Base-by-base conservation (phyloP, 768 basidiomycete species). In the Baorangia bicolor region DNA sequence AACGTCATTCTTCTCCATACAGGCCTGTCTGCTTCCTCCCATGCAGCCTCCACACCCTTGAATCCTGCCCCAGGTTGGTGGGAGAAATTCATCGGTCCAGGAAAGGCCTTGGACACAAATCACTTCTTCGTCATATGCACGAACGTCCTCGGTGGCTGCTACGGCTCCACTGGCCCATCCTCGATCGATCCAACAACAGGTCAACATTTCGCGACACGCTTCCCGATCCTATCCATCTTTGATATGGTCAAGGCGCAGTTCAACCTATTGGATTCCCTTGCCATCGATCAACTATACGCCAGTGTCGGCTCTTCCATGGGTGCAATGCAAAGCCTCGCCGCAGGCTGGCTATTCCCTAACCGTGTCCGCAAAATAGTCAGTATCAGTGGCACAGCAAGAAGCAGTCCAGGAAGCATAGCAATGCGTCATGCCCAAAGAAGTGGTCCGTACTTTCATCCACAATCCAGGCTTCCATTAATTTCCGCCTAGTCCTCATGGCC, bases 181-280 rank as follows among this genome's bases (percentile, higher is more conserved):
- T 91, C 91, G 0, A 73, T 86, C 54, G 86, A 94, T 64, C 86
- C 88, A 1, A 69, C 77, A 0, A 86, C 86, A 0, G 82, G 83
- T 9, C 72, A 79, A 49, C 87, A 82, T 6, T 99, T 93, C 73
- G 97, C 88, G 2, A 98, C 96, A 1, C 78, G 81, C 37, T 98
- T 99, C 73, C 97, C 97, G 0, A 78, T 98, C 62, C 55, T 99
- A 20, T 91, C 90, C 38, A 86, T 99, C 45, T 97, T 98, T 66
- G 97, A 99, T 73, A 99, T 98, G 95, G 92, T 94, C 47, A 84
- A 85, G 37, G 96, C 94, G 3, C 97, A 98, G 72, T 94, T 95
- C 70, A 73, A 77, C 41, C 76, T 99, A 7, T 75, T 99, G 27
- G 93, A 97, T 65, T 81, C 88, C 63, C 79, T 99, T 5, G 87